These are phyloP conservation scores for Rhynchospora breviuscula DNA, from an alignment of 176 grass and related monocot species.

Conservation along the genomic window DNA sequence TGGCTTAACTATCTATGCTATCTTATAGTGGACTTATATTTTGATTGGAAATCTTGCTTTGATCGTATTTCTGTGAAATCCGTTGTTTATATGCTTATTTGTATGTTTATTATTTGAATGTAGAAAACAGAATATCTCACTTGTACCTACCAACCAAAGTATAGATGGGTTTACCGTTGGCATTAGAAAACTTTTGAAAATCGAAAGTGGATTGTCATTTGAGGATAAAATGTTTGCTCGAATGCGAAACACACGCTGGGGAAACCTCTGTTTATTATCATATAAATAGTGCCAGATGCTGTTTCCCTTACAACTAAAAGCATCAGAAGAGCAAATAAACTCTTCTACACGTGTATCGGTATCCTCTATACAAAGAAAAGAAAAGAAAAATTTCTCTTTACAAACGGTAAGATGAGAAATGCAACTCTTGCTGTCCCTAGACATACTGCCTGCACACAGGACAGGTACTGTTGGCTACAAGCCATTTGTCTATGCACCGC, in stretches of 20 bases:
- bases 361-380: conserved; percentile 11
- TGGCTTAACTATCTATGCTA: not conserved
- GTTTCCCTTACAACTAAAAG: not conserved
- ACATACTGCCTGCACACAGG: conserved; percentile 70
- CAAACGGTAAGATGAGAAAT: not conserved
- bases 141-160: not conserved
- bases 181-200: not conserved
- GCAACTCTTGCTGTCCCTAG: not conserved
- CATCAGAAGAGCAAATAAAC: not conserved
- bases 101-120: not conserved
- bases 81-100: not conserved
- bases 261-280: not conserved
- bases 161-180: not conserved
- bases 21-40: not conserved
- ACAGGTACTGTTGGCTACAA: conserved; percentile 55
- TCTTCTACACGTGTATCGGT: not conserved
- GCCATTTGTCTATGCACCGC: conserved; percentile 78
- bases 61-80: not conserved
- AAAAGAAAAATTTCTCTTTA: not conserved
- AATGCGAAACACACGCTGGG: not conserved
- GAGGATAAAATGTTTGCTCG: not conserved
- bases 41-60: not conserved
- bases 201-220: not conserved
- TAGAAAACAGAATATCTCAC: not conserved
- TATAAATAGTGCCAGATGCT: not conserved